Conservation (phyloP, 208 protist genomes). For the Leishmania braziliensis region DNA sequence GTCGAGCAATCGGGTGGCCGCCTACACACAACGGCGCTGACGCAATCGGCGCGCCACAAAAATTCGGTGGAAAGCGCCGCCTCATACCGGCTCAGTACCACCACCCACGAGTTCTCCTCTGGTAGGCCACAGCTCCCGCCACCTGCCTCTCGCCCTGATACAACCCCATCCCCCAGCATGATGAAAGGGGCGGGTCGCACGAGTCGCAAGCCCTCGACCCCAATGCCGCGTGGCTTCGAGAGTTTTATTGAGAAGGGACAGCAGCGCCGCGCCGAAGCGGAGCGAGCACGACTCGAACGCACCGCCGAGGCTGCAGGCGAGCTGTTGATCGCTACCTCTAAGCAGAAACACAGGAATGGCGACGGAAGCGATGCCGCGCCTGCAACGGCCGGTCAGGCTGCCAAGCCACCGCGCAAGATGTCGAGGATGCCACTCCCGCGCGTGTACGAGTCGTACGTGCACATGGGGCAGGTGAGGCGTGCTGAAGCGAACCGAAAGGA, state of each 20-base stretch:
- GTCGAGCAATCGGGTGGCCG: no score
- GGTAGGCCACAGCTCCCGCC: background rate
- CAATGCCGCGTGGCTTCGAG: constrained; percentile 34
- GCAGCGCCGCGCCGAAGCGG: constrained; percentile 32
- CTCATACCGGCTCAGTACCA: constrained; percentile 8
- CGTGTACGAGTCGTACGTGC: constrained; percentile 21
- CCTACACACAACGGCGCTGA: background rate
- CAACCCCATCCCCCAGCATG: background rate
- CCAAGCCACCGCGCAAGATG: constrained; percentile 14
- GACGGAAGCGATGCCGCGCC: background rate
- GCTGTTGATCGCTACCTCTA: background rate
- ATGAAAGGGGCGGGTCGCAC: background rate
- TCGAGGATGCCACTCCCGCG: constrained; percentile 19
- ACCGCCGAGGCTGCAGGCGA: constrained; percentile 13
- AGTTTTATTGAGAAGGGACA: constrained; percentile 38
- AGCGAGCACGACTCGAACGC: constrained; percentile 21
- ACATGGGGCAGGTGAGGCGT: constrained; percentile 23
- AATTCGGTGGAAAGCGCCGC: background rate
- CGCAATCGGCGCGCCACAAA: background rate
- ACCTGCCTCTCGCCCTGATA: background rate
- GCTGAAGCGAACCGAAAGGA: constrained; percentile 15
- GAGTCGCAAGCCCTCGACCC: background rate
- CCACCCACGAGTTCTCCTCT: background rate
- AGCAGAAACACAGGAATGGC: background rate
- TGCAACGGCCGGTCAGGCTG: background rate